Evolutionary conservation across 768 basidiomycete genomes (phyloP).

Genomic region (Leccinum sublutescens): DNA sequence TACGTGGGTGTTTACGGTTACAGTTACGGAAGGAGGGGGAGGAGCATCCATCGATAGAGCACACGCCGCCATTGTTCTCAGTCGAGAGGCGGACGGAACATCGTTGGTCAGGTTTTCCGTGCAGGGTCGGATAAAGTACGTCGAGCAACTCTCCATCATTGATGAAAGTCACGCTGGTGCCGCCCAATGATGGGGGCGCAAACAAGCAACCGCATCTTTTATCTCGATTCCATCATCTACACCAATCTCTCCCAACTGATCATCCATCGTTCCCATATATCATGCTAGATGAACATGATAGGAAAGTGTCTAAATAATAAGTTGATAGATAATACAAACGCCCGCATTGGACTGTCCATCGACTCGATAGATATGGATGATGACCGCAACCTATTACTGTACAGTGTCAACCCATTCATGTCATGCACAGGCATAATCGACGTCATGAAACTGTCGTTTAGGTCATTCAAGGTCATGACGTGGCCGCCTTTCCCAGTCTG

Average conservation of each 20-base stretch:
- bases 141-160: background rate
- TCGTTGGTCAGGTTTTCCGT: slow-evolving; percentile 6
- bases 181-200: background rate
- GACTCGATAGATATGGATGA: background rate
- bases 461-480: slow-evolving; percentile 8
- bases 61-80: slow-evolving; percentile 4
- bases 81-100: background rate
- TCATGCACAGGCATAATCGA: background rate
- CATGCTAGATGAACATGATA: slow-evolving; percentile 3
- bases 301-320: slow-evolving; percentile 12
- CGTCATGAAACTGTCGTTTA: background rate
- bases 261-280: background rate
- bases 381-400: background rate
- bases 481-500: slow-evolving; percentile 37
- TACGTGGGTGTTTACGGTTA: background rate
- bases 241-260: background rate
- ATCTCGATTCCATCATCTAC: background rate
- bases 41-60: slow-evolving; percentile 5
- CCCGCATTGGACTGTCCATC: background rate
- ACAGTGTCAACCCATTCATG: background rate
- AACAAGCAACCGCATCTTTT: background rate
- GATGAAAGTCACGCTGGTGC: background rate
- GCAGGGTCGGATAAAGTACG: slow-evolving; percentile 15
- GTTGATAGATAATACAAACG: slow-evolving; percentile 13
- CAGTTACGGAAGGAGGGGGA: background rate